Base-by-base conservation (phyloP, 2,329 filamentous ascomycete species). In the Alternaria gansuensis region DNA sequence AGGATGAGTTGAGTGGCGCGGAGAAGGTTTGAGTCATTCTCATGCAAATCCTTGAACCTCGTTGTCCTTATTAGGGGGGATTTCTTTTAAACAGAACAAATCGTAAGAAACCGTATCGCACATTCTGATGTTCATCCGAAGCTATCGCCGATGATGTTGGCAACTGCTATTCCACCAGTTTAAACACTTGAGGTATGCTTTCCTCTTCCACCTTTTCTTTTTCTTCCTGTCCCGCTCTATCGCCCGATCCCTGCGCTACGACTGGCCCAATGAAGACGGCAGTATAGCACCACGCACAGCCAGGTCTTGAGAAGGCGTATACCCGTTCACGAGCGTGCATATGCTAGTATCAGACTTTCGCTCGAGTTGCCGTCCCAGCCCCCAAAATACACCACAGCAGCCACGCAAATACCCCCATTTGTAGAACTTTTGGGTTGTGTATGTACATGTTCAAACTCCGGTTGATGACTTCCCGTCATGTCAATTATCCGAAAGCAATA, bases 251-350 rank as follows among this genome's bases (percentile, higher is more conserved):
- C 31, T 34, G 29, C 33, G 17, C 33, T 40, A 53, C 21, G 17
- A 33, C 5, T 10, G 28, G 4, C 10, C 45, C 34, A 40, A 43
- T 40, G 24, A 24, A 45, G 29, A 48, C 21, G 23, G 31, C 21
- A 46, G 31, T 40, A 31, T 52, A 39, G 48, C 33, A 52, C 40
- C 40, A 46, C 40, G 54, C 54, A 55, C 45, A 41, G 13, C 28
- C 29, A 51, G 29, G 45, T 33, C 44, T 36, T n/a, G 23, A 21
- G 44, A n/a, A 17, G 21, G 24, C 31, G 23, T 14, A 48, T 34
- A 24, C 44, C 31, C 4, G 44, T 34, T 36, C 31, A n/a, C 36
- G 29, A 48, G 21, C 33, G 21, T 34, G 21, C 21, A 34, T 48
- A 31, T 31, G 44, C 21, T 29, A 36, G 13, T 26, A n/a, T n/a